Base-by-base conservation (phyloP, 495 filamentous ascomycete genomes). In the Cryomyces minteri region DNA sequence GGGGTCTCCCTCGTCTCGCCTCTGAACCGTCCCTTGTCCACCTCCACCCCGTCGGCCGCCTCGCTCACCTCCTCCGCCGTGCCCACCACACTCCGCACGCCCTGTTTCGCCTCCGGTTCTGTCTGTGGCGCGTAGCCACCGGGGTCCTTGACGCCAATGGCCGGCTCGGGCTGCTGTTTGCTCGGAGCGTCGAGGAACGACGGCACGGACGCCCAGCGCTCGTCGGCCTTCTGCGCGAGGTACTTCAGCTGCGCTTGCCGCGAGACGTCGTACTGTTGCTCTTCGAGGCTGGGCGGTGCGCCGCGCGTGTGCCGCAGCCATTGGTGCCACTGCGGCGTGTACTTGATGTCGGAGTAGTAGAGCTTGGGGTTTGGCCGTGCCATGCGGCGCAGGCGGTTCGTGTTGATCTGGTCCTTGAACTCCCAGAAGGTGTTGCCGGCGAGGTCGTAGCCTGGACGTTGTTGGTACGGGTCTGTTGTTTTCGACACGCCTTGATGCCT, bases 351-450 rank as follows among this genome's bases (percentile, higher is more conserved):
- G 54, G 67, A 69, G 58, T 72, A 73, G 52, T 84, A 80, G 2
- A 72, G 74, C 42, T 67, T 66, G 0, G 67, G 64, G 12, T 66
- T 61, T 32, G 66, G 83, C 48, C 77, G 66, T n/a, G 92, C 80
- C 31, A 94, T 92, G 34, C 71, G 64, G 14, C 76, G 61, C 36
- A 62, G 60, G 14, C 70, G 67, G 12, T 61, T 56, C 47, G 67
- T 56, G 51, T 72, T 69, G 6, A 79, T 51, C 5, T 67, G 61
- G 54, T 85, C 76, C 48, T 75, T 77, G 66, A 94, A 88, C 57
- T 93, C 85, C 85, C 88, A 96, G 64, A 77, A 98, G 28, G 87
- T 94, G 63, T 95, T 96, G 18, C 86, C 86, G 34, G 73, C 52
- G 31, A 95, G 76, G 62, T 98, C 90, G 49, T 73, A 67, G 51